Conservation (phyloP, 495 filamentous ascomycete genomes). For the Chaetomium fimeti region DNA sequence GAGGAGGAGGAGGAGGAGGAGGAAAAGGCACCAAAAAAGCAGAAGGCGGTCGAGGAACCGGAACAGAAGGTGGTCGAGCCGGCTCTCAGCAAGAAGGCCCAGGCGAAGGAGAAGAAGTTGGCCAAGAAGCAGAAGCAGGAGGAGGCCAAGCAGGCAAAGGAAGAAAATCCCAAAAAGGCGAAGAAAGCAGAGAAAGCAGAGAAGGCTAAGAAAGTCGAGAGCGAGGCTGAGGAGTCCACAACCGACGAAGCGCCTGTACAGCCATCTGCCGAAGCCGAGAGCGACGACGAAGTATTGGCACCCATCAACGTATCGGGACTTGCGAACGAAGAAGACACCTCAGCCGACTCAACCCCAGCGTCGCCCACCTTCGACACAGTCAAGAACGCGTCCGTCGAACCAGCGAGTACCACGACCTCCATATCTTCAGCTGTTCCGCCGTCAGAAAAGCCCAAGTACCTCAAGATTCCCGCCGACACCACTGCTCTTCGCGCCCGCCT, state of each 20-base stretch:
- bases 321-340: constrained; percentile 44
- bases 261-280: constrained; percentile 27
- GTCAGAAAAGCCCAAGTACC: constrained; percentile 53
- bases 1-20: constrained; percentile 39
- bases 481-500: constrained; percentile 71
- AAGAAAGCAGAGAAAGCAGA: constrained; percentile 27
- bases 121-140: constrained; percentile 42
- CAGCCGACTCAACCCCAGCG: constrained; percentile 54
- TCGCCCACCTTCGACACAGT: constrained; percentile 65
- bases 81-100: constrained; percentile 30
- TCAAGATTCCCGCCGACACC: constrained; percentile 60
- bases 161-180: constrained; percentile 32
- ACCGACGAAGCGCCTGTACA: constrained; percentile 17
- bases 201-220: constrained; percentile 14
- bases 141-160: constrained; percentile 31
- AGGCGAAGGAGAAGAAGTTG: constrained; percentile 39
- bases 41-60: constrained; percentile 30
- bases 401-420: constrained; percentile 65
- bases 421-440: constrained; percentile 67
- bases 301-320: constrained; percentile 50
- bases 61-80: constrained; percentile 31
- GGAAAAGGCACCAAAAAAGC: constrained; percentile 40
- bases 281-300: constrained; percentile 30
- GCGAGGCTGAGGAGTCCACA: constrained; percentile 12
- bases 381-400: constrained; percentile 43